Evolutionary conservation across 2,329 filamentous ascomycete species (phyloP).

Genomic region (Pseudogymnoascus sp.): DNA sequence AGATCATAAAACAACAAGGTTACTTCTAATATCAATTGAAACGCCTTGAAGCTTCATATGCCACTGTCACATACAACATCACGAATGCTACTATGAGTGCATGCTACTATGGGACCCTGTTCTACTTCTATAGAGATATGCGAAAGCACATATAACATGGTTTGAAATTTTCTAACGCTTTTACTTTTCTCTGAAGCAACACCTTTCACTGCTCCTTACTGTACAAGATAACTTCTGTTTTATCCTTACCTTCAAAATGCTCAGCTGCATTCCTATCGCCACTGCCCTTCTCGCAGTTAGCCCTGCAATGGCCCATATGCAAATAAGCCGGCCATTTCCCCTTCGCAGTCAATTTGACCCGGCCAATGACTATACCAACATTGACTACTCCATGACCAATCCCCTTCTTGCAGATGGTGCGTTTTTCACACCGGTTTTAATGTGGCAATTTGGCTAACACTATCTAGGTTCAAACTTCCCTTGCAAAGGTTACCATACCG

Average conservation of each 20-base stretch:
- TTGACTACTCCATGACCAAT: not conserved
- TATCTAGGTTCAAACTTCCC: constrained; percentile 4
- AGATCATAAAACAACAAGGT: not conserved
- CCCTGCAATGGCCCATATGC: constrained; percentile 3
- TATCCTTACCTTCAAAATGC: not conserved
- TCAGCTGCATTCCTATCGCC: not conserved
- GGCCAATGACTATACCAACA: not conserved
- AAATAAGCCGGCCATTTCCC: not conserved
- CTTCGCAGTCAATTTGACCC: not conserved
- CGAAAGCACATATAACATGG: not conserved
- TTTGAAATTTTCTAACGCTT: not conserved
- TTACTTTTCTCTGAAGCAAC: not conserved
- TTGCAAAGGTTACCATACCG: not conserved
- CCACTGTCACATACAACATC: not conserved
- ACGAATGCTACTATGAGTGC: not conserved
- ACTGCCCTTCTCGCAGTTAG: not conserved
- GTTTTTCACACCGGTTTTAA: not conserved
- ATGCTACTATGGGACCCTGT: not conserved
- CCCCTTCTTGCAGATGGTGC: constrained; percentile 6
- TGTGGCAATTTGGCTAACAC: not conserved
- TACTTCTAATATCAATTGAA: not conserved
- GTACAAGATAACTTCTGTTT: not conserved
- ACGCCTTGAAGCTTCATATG: not conserved
- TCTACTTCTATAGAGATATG: not conserved
- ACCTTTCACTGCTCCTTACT: not conserved